Conservation (phyloP, 202 grass and related monocot species). For the Schoenoplectus triqueter region DNA sequence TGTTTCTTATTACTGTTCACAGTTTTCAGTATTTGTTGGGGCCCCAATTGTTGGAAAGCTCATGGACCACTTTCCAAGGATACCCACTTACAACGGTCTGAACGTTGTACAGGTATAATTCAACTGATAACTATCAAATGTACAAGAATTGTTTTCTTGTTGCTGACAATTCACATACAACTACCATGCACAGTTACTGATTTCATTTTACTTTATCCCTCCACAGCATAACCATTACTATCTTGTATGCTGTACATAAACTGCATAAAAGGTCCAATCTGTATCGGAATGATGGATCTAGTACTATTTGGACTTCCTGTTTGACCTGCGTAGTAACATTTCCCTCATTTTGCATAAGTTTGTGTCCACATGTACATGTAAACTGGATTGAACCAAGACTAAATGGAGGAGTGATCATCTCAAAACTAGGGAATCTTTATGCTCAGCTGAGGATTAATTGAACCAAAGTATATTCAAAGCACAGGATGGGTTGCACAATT, state of each 20-base stretch:
- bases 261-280: background rate
- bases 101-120: constrained; percentile 81
- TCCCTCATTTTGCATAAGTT: background rate
- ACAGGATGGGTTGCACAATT: background rate
- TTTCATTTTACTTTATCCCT: constrained; percentile 16
- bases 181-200: background rate
- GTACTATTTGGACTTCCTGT: background rate
- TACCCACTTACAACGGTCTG: constrained; percentile 78
- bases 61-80: constrained; percentile 91
- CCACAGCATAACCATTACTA: background rate
- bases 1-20: constrained; percentile 42
- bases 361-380: background rate
- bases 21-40: constrained; percentile 86
- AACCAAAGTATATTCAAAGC: constrained; percentile 5
- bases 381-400: background rate
- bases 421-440: background rate
- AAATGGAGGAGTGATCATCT: background rate
- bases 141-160: background rate
- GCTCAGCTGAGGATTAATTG: background rate
- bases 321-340: background rate
- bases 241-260: background rate
- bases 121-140: background rate
- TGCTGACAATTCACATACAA: background rate
- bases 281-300: too few species aligned
- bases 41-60: constrained; percentile 87